phyloP scores from a whole-genome alignment of 345 rosid species.

The Dipteronia dyeriana region DNA sequence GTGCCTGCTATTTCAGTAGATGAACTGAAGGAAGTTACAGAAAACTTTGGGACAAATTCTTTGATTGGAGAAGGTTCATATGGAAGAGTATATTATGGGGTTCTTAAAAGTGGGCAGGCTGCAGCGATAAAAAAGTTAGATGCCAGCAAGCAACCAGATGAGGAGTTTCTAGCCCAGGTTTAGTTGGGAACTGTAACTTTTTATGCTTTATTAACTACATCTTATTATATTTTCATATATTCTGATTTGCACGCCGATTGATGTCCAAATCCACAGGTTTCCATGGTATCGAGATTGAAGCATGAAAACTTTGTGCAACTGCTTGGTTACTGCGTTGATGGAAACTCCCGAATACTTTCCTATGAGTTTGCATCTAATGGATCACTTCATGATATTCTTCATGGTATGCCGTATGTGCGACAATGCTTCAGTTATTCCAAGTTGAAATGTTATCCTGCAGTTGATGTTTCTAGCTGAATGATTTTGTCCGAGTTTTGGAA shows the following conservation, averaged over 20 bases:
- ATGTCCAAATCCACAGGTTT: constrained; percentile 46
- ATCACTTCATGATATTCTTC: constrained; percentile 83
- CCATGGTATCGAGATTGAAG: constrained; percentile 74
- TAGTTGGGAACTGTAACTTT: not conserved
- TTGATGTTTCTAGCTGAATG: not conserved
- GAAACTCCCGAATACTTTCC: constrained; percentile 65
- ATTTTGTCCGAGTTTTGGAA: not conserved
- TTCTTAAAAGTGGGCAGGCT: constrained; percentile 46
- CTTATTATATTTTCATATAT: not conserved
- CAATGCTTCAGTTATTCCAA: constrained; percentile 3
- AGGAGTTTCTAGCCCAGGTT: constrained; percentile 54
- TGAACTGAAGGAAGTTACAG: constrained; percentile 65
- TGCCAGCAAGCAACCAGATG: constrained; percentile 64
- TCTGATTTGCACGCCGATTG: constrained; percentile 8
- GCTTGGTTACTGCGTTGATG: constrained; percentile 76
- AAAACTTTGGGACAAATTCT: constrained; percentile 49
- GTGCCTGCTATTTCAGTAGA: constrained; percentile 54
- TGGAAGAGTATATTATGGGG: constrained; percentile 68
- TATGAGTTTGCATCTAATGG: constrained; percentile 88
- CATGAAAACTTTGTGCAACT: constrained; percentile 70
- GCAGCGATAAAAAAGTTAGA: constrained; percentile 72
- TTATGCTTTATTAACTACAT: not conserved
- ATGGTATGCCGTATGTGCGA: constrained; percentile 41
- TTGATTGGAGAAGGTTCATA: constrained; percentile 86
- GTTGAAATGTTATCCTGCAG: not conserved